Base-by-base conservation (phyloP, 345 rosid species). In the Excoecaria agallocha region DNA sequence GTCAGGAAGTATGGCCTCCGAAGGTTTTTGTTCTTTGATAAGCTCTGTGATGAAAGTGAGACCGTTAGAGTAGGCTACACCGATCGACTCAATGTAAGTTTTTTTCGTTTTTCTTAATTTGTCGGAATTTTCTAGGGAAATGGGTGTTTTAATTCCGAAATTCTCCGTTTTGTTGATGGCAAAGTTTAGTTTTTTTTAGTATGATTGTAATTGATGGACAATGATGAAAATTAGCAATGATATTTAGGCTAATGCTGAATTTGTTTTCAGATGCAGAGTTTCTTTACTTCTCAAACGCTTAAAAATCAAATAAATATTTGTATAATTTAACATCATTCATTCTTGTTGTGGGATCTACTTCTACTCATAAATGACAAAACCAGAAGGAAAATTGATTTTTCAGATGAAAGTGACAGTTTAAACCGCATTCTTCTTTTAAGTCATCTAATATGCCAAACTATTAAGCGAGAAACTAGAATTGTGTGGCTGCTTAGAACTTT, bases 1-100 rank as follows among this genome's bases (percentile, higher is more conserved):
- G 80, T 90, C 17, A 84, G 82, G 79, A 86, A 80, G 77, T 93
- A 78, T 63, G 99, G 98, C 37, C 76, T 93, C 9, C 68, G 92
- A 38, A 73, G 98, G 71, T 95, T 95, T 77, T 82, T 95, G 72
- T 95, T 95, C 86, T 84, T 95, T 54, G 99, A 95, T 64, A 93
- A 93, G 85, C 99, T 95, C 16, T 89, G 90, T 65, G 88, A 89
- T 74, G 99, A 91, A 76, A 92, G 98, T 85, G 97, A 93, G 78
- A 89, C 86, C 15, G 98, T 93, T 0, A 77, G 99, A 0, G 62
- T 60, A 0, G 86, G 90, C 15, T 91, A 95, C 90, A 90, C 90
- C 12, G 81, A 74, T 37, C 90, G 87, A 81, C 98, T 95, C 87
- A 84, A 91, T 83, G 99, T 95, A 80, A 51, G 94, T 75, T 16